These are phyloP conservation scores for Staphylotrichum longicolle DNA, from an alignment of 495 filamentous ascomycete species.

Conservation along the genomic window DNA sequence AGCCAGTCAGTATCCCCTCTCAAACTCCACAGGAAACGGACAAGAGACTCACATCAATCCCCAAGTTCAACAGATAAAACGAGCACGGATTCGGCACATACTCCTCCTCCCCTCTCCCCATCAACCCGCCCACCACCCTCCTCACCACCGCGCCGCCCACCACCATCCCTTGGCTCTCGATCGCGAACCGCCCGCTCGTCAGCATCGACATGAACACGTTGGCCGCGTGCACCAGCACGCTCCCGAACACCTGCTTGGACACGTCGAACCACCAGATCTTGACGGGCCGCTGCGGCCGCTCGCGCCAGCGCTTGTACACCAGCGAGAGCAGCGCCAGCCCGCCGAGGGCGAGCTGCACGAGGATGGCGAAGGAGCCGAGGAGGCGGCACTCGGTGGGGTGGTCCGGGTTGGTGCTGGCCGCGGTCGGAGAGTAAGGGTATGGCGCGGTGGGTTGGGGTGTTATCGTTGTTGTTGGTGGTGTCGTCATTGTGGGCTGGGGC, in stretches of 20 bases:
- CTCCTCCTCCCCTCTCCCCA: slow-evolving; percentile 35
- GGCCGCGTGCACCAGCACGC: slow-evolving; percentile 80
- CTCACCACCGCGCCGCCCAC: slow-evolving; percentile 26
- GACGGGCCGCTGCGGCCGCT: slow-evolving; percentile 84
- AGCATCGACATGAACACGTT: slow-evolving; percentile 97
- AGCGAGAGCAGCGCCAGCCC: slow-evolving; percentile 76
- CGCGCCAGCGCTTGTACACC: slow-evolving; percentile 89
- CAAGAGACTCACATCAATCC: slow-evolving; percentile 78
- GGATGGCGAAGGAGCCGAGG: slow-evolving; percentile 79
- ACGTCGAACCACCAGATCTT: slow-evolving; percentile 97
- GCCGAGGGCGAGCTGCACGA: slow-evolving; percentile 88
- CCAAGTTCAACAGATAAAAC: slow-evolving; percentile 90
- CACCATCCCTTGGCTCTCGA: slow-evolving; percentile 29
- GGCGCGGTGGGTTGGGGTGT: slow-evolving; percentile 16
- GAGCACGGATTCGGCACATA: slow-evolving; percentile 91
- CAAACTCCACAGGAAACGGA: background rate
- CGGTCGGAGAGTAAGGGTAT: too few species aligned
- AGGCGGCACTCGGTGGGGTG: slow-evolving; percentile 70
- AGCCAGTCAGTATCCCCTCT: background rate
- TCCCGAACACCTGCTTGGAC: slow-evolving; percentile 96
- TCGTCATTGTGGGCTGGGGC: too few species aligned
- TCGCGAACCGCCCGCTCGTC: slow-evolving; percentile 70
- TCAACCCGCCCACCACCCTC: slow-evolving; percentile 31
- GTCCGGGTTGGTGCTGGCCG: slow-evolving; percentile 9
- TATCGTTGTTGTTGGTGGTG: too few species aligned